Evolutionary conservation across 176 grass and related monocot genomes (phyloP), one percentile per base, ranked within the genome.

Genomic region (Musa beccarii): DNA sequence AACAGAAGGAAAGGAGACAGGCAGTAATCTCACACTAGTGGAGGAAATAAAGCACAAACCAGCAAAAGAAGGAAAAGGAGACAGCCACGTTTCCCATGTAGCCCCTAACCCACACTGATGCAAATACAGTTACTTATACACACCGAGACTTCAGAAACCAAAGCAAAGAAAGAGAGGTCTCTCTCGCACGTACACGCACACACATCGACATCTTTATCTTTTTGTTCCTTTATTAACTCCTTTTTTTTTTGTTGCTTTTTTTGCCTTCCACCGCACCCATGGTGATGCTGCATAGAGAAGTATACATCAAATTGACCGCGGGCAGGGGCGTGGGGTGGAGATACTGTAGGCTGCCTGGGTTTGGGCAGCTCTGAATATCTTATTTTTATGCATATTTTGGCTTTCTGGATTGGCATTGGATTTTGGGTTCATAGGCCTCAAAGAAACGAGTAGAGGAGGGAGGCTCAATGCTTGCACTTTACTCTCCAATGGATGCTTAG

Each of bases 371-470:
- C 34, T 43, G 34, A 43, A 6, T 43, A 43, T 43, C 34, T 43
- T 43, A 43, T 43, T 43, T 43, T 43, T 43, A 43, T 43, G 34
- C 34, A 43, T 43, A 43, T 43, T 43, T 43, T 43, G 34, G 34
- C 6, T 43, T 74, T 74, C 14, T 61, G 10, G 55, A 62, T 77
- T 26, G 15, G 89, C 85, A 21, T 87, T 77, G 80, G 85, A 78
- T 55, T 87, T 2, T 83, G 51, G 79, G 76, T 85, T 77, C 66
- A 76, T 85, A 85, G 80, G 68, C 70, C 85, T 83, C 87, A 72
- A 28, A 74, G n/a, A 75, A 10, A 75, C 49, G 63, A 70, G 34
- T 59, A 69, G 59, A 72, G 72, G 76, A 68, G 50, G 69, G 51
- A 34, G 34, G 16, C 75, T 76, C 82, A 78, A 25, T 63, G 51